A percentile compares a stretch with the other conserved stretches of the same genome.
These are phyloP conservation scores for Cercophora sp. DNA, from an alignment of 495 filamentous ascomycete genomes.

Conservation along the genomic window DNA sequence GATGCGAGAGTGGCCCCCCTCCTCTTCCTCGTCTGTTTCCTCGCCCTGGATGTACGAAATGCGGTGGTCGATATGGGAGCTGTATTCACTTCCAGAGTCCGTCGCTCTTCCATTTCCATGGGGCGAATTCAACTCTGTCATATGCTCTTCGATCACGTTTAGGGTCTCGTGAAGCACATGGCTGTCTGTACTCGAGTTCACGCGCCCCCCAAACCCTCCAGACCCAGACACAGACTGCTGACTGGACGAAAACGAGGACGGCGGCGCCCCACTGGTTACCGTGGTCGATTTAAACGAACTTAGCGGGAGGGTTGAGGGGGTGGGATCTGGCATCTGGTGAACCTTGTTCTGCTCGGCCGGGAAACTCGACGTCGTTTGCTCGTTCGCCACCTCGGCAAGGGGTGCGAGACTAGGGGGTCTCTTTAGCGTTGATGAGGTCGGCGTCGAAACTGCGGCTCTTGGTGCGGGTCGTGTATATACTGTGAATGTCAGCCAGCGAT, in stretches of 20 bases:
- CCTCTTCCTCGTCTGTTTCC: constrained; percentile 72
- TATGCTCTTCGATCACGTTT: constrained; percentile 97
- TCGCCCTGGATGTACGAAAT: constrained; percentile 87
- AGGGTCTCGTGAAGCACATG: constrained; percentile 95
- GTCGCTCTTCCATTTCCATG: constrained; percentile 55
- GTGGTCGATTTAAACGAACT: constrained; percentile 33
- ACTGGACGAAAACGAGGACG: constrained; percentile 19
- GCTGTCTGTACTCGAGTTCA: constrained; percentile 52
- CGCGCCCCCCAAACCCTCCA: constrained; percentile 25
- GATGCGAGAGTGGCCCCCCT: constrained; percentile 50
- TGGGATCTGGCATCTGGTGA: constrained; percentile 41
- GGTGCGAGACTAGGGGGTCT: constrained; percentile 25
- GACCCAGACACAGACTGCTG: constrained; percentile 17
- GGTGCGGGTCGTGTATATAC: constrained; percentile 53
- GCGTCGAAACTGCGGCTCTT: constrained; percentile 26
- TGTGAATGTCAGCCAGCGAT: constrained; percentile 24
- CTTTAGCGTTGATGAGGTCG: constrained; percentile 24
- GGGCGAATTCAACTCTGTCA: constrained; percentile 83
- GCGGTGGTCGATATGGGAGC: constrained; percentile 68
- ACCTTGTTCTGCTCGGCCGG: too few species aligned
- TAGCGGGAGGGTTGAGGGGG: constrained; percentile 34
- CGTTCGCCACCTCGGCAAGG: constrained; percentile 26
- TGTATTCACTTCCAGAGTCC: constrained; percentile 88
- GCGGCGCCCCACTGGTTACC: constrained; percentile 12
- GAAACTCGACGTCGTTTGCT: constrained; percentile 27